Base-by-base conservation (phyloP, 1,284 basidiomycete genomes). In the Amylostereum areolatum region DNA sequence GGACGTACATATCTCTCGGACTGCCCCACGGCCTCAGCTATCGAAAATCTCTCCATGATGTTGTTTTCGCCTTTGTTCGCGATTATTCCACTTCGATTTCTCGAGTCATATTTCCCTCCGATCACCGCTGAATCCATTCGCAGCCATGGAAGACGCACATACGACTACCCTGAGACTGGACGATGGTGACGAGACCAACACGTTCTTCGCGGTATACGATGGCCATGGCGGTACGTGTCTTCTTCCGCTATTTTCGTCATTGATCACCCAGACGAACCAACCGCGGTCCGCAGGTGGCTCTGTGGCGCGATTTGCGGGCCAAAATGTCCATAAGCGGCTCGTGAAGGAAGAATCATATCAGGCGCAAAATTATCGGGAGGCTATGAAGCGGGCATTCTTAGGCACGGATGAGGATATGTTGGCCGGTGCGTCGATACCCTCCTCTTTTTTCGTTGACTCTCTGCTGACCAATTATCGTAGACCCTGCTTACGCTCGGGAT, bases 71-170 rank as follows among this genome's bases (percentile, higher is more conserved):
- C 42, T 42, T 47, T 32, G 43, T 39, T n/a, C 8, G 34, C 18
- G 35, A 34, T 50, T 36, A 48, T 42, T n/a, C 32, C 25, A 18
- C 44, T 47, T 56, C 37, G 52, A 47, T 47, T 49, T 47, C 37
- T 48, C 51, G 47, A 43, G 47, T 46, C 49, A 52, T 60, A 51
- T 8, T n/a, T n/a, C n/a, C n/a, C n/a, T n/a, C n/a, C n/a, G n/a
- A n/a, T n/a, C n/a, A n/a, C n/a, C n/a, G n/a, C n/a, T n/a, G n/a
- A n/a, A n/a, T n/a, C n/a, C n/a, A n/a, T n/a, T n/a, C 28, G 24
- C 64, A 95, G 92, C 86, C 60, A 99, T 99, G 97, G 97, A 99
- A 72, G 97, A 99, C 65, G 85, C 96, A 2, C 97, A 99, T 69
- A 78, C 92, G n/a, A 79, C 85, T 46, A 73, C 92, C 30, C 73